Percentiles rank a stretch among this genome's conserved stretches.
Evolutionary conservation across 164 flowering plant species (phyloP).

Genomic region (Chimonanthus praecox): DNA sequence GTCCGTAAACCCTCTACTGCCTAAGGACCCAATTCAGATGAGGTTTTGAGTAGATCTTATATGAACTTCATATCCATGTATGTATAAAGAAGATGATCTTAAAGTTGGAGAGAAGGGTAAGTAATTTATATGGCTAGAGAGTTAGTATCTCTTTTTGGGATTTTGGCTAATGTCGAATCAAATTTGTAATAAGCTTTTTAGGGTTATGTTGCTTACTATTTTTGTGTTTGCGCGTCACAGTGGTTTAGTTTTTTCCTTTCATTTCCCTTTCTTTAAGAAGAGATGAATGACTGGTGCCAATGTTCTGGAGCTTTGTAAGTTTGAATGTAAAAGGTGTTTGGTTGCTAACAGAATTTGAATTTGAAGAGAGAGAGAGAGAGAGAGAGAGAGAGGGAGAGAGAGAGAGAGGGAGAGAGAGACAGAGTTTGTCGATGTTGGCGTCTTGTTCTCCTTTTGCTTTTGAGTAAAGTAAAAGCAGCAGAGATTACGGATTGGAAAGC

Average conservation of each 20-base stretch:
- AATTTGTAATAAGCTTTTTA: background rate
- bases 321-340: background rate
- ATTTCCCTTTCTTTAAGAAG: background rate
- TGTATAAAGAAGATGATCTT: background rate
- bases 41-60: background rate
- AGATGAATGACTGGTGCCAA: background rate
- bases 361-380: background rate
- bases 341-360: background rate
- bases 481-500: background rate
- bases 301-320: background rate
- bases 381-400: background rate
- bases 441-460: background rate
- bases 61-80: background rate
- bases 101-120: background rate
- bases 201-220: background rate
- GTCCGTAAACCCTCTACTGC: conserved; percentile 51
- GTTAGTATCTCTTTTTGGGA: background rate
- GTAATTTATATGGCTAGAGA: background rate
- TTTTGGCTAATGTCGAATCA: background rate
- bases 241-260: too few relatives aligned
- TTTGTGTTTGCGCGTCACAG: background rate
- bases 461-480: background rate
- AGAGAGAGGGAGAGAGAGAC: background rate
- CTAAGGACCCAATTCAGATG: background rate
- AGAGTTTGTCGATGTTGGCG: background rate